Conservation (phyloP, 1,139 yeast genomes). For the Suhomyces panamericanus region DNA sequence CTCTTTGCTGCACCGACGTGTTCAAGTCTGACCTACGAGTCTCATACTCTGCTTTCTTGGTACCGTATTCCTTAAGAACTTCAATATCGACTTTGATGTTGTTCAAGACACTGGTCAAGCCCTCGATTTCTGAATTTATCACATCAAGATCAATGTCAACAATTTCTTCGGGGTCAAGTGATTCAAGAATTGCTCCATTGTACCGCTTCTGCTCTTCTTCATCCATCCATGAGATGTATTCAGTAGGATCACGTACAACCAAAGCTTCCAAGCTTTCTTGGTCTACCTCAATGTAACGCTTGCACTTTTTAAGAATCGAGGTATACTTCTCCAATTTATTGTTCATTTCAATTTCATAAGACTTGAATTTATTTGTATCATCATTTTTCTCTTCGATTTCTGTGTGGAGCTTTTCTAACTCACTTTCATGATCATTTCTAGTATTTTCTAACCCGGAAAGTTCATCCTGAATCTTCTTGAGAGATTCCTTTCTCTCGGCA, state of each 20-base stretch:
- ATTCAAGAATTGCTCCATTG: conserved; percentile 39
- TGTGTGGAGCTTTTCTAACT: conserved; percentile 40
- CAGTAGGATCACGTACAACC: conserved; percentile 53
- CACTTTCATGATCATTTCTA: conserved; percentile 36
- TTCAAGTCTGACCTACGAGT: conserved; percentile 67
- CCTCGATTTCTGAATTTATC: conserved; percentile 53
- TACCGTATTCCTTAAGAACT: conserved; percentile 73
- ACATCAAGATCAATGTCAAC: conserved; percentile 48
- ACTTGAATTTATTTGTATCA: conserved; percentile 60
- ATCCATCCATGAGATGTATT: conserved; percentile 51
- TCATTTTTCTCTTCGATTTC: conserved; percentile 52
- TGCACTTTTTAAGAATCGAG: conserved; percentile 42
- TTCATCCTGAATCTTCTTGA: conserved; percentile 33
- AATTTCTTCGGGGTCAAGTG: conserved; percentile 55
- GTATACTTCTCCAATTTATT: conserved; percentile 64
- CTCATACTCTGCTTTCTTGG: conserved; percentile 62
- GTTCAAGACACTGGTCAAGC: conserved; percentile 57
- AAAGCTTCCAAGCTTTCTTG: conserved; percentile 40
- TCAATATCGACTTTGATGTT: conserved; percentile 70
- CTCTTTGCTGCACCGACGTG: conserved; percentile 65
- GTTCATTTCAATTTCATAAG: conserved; percentile 68
- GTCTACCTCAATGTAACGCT: conserved; percentile 37
- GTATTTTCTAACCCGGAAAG: conserved; percentile 26
- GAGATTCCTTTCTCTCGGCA: conserved; percentile 36
- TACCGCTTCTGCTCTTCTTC: conserved; percentile 38